Evolutionary conservation across 805 yeast species (phyloP).

Genomic region (Priceomyces medius): DNA sequence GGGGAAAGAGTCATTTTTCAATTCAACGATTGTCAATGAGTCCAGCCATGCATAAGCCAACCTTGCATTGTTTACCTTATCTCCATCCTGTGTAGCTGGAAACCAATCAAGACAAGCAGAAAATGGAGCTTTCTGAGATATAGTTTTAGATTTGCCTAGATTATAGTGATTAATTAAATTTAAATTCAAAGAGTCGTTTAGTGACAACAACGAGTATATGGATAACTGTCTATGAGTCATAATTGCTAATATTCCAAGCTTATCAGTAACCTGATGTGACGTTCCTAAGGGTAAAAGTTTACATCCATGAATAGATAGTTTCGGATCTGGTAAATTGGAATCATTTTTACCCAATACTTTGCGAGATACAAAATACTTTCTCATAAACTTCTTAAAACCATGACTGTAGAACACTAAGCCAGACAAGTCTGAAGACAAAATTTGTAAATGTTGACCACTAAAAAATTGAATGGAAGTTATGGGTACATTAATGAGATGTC

Average conservation of each 20-base stretch:
- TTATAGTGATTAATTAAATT: conserved; percentile 51
- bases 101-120: conserved; percentile 56
- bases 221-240: conserved; percentile 51
- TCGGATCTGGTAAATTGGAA: conserved; percentile 15
- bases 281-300: conserved; percentile 63
- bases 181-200: conserved; percentile 32
- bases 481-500: conserved; percentile 27
- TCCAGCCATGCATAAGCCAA: conserved; percentile 74
- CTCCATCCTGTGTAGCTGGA: conserved; percentile 44
- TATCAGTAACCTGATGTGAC: conserved; percentile 52
- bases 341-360: conserved; percentile 51
- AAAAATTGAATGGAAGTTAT: conserved; percentile 27
- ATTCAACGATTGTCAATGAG: conserved; percentile 53
- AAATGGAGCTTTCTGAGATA: conserved; percentile 15
- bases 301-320: conserved; percentile 28
- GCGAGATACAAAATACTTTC: conserved; percentile 46
- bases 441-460: conserved; percentile 24
- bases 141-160: conserved; percentile 45
- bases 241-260: conserved; percentile 58
- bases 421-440: conserved; percentile 32
- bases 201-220: conserved; percentile 51
- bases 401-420: conserved; percentile 61
- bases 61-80: conserved; percentile 31
- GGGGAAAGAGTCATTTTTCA: conserved; percentile 38
- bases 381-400: conserved; percentile 57